These are phyloP conservation scores for Pseudognaphalium luteoalbum DNA, from an alignment of 129 eudicot genomes.

Conservation along the genomic window DNA sequence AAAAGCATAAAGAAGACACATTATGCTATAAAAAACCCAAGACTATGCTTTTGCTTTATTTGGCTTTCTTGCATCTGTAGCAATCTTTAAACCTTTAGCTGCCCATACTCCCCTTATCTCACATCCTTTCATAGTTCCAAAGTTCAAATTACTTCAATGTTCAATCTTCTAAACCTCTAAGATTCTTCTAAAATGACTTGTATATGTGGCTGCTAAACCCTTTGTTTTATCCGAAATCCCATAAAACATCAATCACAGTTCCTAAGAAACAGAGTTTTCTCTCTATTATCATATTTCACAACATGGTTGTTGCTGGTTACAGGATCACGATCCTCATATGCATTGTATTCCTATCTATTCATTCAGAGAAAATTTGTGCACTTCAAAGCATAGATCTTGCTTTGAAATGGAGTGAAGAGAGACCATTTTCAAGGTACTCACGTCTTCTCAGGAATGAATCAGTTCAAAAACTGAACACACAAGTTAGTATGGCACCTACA, in stretches of 20 bases:
- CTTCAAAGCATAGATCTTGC: constrained; percentile 49
- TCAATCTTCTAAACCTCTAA: constrained; percentile 67
- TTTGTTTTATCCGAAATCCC: constrained; percentile 52
- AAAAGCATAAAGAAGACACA: constrained; percentile 73
- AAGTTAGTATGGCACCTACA: constrained; percentile 48
- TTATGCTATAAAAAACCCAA: constrained; percentile 35
- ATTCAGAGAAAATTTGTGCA: constrained; percentile 44
- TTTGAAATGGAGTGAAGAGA: constrained; percentile 37
- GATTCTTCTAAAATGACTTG: constrained; percentile 27
- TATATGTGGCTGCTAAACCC: constrained; percentile 16
- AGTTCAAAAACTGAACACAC: constrained; percentile 29
- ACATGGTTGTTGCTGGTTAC: constrained; percentile 38
- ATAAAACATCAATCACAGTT: constrained; percentile 38
- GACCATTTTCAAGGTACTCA: constrained; percentile 28
- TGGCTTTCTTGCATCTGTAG: constrained; percentile 66
- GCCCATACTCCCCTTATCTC: constrained; percentile 35
- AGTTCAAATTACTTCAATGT: constrained; percentile 27
- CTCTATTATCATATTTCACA: constrained; percentile 11
- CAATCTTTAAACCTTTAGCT: constrained; percentile 42
- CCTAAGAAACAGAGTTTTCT: constrained; percentile 17
- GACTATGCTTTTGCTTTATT: constrained; percentile 46
- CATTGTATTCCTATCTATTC: constrained; percentile 43
- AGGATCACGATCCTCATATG: constrained; percentile 42
- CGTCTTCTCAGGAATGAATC: constrained; percentile 34
- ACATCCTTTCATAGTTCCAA: constrained; percentile 31